Conservation (phyloP, 2,329 filamentous ascomycete genomes). For the Fusarium burgessii region DNA sequence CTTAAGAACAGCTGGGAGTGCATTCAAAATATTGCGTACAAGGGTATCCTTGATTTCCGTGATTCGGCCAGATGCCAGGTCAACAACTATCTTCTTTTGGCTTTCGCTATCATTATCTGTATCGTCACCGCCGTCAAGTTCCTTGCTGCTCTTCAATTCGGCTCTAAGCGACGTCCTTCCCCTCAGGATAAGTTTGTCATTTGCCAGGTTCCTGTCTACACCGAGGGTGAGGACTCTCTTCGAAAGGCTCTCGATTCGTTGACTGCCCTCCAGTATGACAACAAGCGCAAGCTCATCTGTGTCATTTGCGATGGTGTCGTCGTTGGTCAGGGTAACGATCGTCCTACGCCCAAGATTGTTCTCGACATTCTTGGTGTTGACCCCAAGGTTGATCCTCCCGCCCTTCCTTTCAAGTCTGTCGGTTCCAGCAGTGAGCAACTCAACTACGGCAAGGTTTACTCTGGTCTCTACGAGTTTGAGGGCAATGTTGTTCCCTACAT, state of each 20-base stretch:
- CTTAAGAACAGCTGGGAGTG: constrained; percentile 80
- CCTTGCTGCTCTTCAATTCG: constrained; percentile 90
- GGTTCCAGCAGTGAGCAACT: constrained; percentile 90
- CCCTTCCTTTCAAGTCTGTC: constrained; percentile 93
- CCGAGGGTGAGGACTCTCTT: constrained; percentile 95
- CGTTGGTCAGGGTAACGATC: constrained; percentile 94
- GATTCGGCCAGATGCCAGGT: constrained; percentile 79
- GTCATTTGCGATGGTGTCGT: constrained; percentile 98
- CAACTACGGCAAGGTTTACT: constrained; percentile 99
- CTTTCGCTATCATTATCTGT: constrained; percentile 87
- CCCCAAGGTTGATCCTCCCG: constrained; percentile 94
- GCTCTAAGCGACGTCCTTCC: constrained; percentile 87
- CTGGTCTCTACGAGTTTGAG: constrained; percentile 96
- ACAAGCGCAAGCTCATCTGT: constrained; percentile 96
- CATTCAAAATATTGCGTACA: constrained; percentile 84
- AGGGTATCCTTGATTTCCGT: constrained; percentile 88
- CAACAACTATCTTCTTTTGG: constrained; percentile 91
- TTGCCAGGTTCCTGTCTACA: constrained; percentile 97
- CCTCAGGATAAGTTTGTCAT: constrained; percentile 99
- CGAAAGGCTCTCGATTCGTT: constrained; percentile 94
- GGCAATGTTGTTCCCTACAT: constrained; percentile 97
- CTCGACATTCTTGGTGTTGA: constrained; percentile 97
- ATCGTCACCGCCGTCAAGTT: constrained; percentile 88
- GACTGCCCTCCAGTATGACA: constrained; percentile 95
- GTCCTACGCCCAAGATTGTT: constrained; percentile 96